Evolutionary conservation across 495 filamentous ascomycete species (phyloP), one percentile per base, ranked within the genome.

Genomic region (Hypoxylon trugodes): DNA sequence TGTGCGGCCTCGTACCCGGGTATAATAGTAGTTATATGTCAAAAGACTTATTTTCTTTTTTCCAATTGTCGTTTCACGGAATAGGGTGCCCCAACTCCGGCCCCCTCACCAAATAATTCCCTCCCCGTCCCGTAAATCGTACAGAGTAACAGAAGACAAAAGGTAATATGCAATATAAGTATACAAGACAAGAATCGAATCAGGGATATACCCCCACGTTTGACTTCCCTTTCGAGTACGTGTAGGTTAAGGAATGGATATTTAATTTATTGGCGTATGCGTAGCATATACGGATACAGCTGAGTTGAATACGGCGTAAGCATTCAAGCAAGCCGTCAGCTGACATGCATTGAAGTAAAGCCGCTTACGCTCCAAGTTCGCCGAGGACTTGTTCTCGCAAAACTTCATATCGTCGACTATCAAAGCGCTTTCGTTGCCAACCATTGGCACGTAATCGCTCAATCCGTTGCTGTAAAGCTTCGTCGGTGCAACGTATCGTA

Each of bases 361-460:
- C 28, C 6, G 16, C 42, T 56, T 59, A 68, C 25, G 62, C 70
- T 9, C 67, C 62, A 35, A 83, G 63, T 62, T 83, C 81, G 3
- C 64, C 69, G 52, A 83, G 54, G 5, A 77, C 81, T 13, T 70
- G 68, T 59, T 82, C 80, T 47, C 79, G 79, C 3, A 85, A 66
- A 36, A 69, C 73, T 57, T 80, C 76, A 58, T 85, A 85, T 48
- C 76, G 72, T 43, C 70, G 66, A 3, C 61, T 65, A 59, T 83
- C 78, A 46, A 85, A 85, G 6, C 81, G 73, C 59, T 78, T 74
- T n/a, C 81, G 70, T 43, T 75, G 73, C 80, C 80, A 83, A 6
- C 79, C 79, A 36, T 43, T 64, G 30, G 71, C 74, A 26, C 77
- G 75, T 12, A 83, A 67, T 6, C 79, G 72, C 69, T 79, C 76